phyloP scores from a whole-genome alignment of 768 basidiomycete genomes.

The Rhizopogon vinicolor region DNA sequence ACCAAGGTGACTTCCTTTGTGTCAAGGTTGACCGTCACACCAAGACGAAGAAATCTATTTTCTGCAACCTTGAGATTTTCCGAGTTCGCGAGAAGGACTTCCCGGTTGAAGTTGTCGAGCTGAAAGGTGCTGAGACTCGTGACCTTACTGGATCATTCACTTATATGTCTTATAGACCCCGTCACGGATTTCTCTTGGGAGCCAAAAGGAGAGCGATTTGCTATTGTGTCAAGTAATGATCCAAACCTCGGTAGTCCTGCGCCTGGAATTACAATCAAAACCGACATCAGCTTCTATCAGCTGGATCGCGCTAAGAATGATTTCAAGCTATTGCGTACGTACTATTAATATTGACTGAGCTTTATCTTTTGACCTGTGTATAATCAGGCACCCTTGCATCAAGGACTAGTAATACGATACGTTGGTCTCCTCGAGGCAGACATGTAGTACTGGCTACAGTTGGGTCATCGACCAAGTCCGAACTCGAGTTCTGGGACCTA shows the following conservation, averaged over 20 bases:
- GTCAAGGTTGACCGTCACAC: constrained; percentile 99
- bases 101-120: constrained; percentile 95
- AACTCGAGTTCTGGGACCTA: constrained; percentile 98
- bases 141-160: constrained; percentile 1
- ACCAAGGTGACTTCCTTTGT: constrained; percentile 96
- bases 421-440: constrained; percentile 95
- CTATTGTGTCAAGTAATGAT: constrained; percentile 90
- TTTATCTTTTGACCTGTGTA: neutral
- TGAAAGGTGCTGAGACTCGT: constrained; percentile 63
- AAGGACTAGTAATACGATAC: constrained; percentile 89
- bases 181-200: constrained; percentile 99
- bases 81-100: constrained; percentile 95
- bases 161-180: constrained; percentile 51
- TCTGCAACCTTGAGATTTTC: constrained; percentile 98
- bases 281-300: constrained; percentile 94
- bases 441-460: constrained; percentile 96
- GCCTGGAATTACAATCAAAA: constrained; percentile 93
- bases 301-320: constrained; percentile 90
- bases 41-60: constrained; percentile 97
- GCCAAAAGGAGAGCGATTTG: constrained; percentile 95
- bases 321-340: constrained; percentile 83
- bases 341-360: constrained; percentile 5
- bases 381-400: constrained; percentile 64
- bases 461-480: constrained; percentile 92
- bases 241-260: constrained; percentile 89